Conservation (phyloP, 768 basidiomycete species). For the Sporobolomyces pararoseus region DNA sequence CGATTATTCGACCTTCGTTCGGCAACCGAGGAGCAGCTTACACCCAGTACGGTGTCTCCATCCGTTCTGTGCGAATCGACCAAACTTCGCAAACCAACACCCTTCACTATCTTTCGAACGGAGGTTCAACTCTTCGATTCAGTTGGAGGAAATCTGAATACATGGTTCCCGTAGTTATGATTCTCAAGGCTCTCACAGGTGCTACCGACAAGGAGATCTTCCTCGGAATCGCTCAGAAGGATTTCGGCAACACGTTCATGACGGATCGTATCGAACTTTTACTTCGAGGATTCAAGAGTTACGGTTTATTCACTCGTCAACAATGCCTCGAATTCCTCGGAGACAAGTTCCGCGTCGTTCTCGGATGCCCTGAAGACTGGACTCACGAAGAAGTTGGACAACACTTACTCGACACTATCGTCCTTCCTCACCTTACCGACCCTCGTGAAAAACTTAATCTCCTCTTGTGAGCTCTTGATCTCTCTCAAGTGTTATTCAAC, state of each 20-base stretch:
- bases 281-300: slow-evolving; percentile 90
- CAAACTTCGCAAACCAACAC: slow-evolving; percentile 91
- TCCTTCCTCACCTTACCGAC: slow-evolving; percentile 81
- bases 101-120: slow-evolving; percentile 94
- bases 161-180: slow-evolving; percentile 92
- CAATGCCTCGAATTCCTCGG: slow-evolving; percentile 93
- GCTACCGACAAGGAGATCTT: slow-evolving; percentile 96
- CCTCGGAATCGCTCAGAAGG: slow-evolving; percentile 91
- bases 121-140: slow-evolving; percentile 93
- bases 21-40: slow-evolving; percentile 89
- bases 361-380: slow-evolving; percentile 90
- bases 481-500: neutral
- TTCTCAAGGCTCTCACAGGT: slow-evolving; percentile 85
- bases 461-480: slow-evolving; percentile 71
- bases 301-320: slow-evolving; percentile 75
- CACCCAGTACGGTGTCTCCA: slow-evolving; percentile 88
- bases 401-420: slow-evolving; percentile 75
- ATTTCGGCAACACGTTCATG: slow-evolving; percentile 93
- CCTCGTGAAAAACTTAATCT: slow-evolving; percentile 91
- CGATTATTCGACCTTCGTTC: slow-evolving; percentile 86
- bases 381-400: slow-evolving; percentile 72
- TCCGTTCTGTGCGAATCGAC: slow-evolving; percentile 88
- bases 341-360: slow-evolving; percentile 89
- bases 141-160: slow-evolving; percentile 98
- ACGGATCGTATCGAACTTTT: slow-evolving; percentile 94